These are phyloP conservation scores for Misopates orontium DNA, from an alignment of 257 asterid species.

Conservation along the genomic window DNA sequence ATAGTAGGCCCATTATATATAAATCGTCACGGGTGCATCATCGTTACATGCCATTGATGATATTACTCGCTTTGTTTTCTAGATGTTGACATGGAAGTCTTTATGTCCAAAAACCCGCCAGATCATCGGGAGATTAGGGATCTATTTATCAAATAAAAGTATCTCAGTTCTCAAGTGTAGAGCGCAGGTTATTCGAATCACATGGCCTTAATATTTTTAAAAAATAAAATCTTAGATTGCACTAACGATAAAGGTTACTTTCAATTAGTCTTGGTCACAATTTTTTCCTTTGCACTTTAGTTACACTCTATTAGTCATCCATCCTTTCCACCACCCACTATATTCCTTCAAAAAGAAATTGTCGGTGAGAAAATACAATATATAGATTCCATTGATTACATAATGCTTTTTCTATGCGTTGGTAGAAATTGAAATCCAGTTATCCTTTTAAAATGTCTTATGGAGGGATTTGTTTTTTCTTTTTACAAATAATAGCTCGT, in stretches of 20 bases:
- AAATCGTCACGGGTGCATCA: slow-evolving; percentile 36
- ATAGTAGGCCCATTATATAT: background rate
- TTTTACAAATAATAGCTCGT: no score
- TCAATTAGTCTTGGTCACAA: no score
- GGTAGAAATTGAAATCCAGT: no score
- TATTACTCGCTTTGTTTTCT: slow-evolving; percentile 1
- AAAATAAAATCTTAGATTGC: slow-evolving; percentile 7
- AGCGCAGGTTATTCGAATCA: slow-evolving; percentile 16
- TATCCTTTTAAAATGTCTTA: no score
- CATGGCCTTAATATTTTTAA: background rate
- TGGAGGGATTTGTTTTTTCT: no score
- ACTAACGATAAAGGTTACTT: background rate
- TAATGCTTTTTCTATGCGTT: no score
- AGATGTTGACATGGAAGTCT: slow-evolving; percentile 6
- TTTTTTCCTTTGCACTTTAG: no score
- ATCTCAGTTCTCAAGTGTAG: slow-evolving; percentile 17
- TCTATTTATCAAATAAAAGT: background rate
- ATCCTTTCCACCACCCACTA: no score
- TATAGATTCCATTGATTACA: no score
- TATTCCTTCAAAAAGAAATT: no score
- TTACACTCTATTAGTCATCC: no score
- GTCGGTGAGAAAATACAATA: no score
- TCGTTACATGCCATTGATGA: slow-evolving; percentile 31
- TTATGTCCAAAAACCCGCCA: background rate
- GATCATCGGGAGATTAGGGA: background rate